Percentiles rank a stretch among this genome's conserved stretches.
phyloP scores from a whole-genome alignment of 768 basidiomycete species.

The Hygrophorus russula region DNA sequence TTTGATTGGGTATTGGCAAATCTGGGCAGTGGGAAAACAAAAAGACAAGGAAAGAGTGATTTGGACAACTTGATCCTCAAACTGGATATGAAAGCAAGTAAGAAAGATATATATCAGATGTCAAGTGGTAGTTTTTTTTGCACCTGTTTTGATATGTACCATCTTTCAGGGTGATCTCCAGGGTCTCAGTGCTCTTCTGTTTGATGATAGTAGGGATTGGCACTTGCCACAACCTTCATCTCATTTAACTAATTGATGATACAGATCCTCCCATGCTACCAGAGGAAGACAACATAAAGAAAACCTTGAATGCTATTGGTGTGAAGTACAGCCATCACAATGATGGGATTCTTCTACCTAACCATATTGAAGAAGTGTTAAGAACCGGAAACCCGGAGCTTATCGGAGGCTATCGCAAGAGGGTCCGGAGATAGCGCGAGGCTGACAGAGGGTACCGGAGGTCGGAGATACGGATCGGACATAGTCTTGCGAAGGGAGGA shows the following conservation, averaged over 20 bases:
- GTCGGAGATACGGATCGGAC: no score
- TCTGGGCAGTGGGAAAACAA: slow-evolving; percentile 33
- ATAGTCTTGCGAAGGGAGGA: no score
- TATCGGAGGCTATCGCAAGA: no score
- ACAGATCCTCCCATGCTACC: slow-evolving; percentile 27
- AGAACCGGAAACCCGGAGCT: no score
- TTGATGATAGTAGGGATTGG: slow-evolving; percentile 47
- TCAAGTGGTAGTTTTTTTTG: background rate
- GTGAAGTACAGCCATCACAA: slow-evolving; percentile 70
- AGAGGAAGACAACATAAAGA: slow-evolving; percentile 38
- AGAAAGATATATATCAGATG: slow-evolving; percentile 25
- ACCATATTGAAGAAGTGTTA: no score
- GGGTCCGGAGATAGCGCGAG: no score
- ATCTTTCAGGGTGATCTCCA: slow-evolving; percentile 37
- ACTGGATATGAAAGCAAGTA: slow-evolving; percentile 32
- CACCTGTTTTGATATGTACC: background rate
- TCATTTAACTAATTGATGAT: background rate
- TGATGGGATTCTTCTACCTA: slow-evolving; percentile 57
- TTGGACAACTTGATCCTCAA: slow-evolving; percentile 29
- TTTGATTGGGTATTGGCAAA: slow-evolving; percentile 75
- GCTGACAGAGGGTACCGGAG: no score
- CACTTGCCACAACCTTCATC: background rate
- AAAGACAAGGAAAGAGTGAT: slow-evolving; percentile 19
- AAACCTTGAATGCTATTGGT: slow-evolving; percentile 46
- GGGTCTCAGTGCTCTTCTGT: slow-evolving; percentile 55